Evolutionary conservation across 371 early-diverging fungal genomes (phyloP).

Genomic region (Parasitella parasitica): DNA sequence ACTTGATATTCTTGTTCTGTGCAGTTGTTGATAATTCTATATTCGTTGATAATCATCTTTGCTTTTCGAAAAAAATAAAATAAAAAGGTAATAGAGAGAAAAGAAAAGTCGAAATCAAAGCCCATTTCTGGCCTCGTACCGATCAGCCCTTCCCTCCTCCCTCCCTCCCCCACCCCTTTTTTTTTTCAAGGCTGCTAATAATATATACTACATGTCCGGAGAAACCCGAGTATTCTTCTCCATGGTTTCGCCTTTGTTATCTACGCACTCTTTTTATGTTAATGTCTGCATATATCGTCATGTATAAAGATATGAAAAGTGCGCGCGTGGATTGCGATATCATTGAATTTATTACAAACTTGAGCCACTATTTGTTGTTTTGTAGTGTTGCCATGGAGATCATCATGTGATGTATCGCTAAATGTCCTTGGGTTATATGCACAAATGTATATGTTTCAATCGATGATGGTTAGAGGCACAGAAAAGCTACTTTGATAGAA

Average conservation of each 20-base stretch:
- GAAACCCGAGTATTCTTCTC: no score
- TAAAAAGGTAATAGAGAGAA: slow-evolving; percentile 7
- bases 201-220: no score
- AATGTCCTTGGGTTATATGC: no score
- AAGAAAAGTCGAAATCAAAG: not conserved
- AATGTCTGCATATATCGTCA: no score
- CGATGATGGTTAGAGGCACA: no score
- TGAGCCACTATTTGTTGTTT: not conserved
- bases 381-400: not conserved
- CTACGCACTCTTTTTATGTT: no score
- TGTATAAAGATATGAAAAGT: no score
- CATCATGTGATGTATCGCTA: not conserved
- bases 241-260: no score
- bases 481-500: no score
- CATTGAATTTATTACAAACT: not conserved
- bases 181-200: no score
- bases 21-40: slow-evolving; percentile 70
- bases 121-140: not conserved
- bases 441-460: no score
- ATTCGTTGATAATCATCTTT: slow-evolving; percentile 68
- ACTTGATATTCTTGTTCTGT: slow-evolving; percentile 68
- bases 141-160: not conserved
- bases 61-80: slow-evolving; percentile 7
- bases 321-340: not conserved
- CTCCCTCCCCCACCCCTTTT: not conserved